These are phyloP conservation scores for Kwoniella sp. DNA, from an alignment of 768 basidiomycete species.

Conservation along the genomic window DNA sequence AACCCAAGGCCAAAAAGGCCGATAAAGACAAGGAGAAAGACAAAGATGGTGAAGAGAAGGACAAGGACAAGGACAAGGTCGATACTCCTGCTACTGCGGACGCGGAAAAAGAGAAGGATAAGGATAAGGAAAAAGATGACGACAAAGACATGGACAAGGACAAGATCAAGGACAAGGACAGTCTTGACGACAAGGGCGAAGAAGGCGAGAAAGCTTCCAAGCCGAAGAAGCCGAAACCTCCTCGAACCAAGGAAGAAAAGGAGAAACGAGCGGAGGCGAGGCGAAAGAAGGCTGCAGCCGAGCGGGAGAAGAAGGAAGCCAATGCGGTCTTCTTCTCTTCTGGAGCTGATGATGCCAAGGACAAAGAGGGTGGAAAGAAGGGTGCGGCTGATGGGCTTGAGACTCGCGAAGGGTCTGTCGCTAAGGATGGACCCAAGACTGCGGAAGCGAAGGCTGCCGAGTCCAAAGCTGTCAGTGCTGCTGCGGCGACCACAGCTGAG, in stretches of 20 bases:
- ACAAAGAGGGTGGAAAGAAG: conserved; percentile 1
- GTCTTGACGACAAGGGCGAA: not conserved
- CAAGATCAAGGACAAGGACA: not conserved
- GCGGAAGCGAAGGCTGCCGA: not conserved
- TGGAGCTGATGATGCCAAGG: not conserved
- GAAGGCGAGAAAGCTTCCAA: conserved; percentile 3
- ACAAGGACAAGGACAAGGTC: not conserved
- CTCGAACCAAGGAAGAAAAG: conserved; percentile 24
- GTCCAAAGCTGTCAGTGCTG: not conserved
- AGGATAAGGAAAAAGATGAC: not conserved
- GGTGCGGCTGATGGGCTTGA: not conserved
- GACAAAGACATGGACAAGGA: not conserved
- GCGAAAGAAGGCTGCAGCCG: conserved; percentile 14
- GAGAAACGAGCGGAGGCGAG: conserved; percentile 15
- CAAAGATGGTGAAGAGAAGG: not conserved
- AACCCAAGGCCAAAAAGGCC: not conserved
- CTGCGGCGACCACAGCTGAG: conserved; percentile 11
- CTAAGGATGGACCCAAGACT: not conserved
- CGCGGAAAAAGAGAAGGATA: not conserved
- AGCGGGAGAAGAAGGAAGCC: conserved; percentile 14
- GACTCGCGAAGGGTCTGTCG: not conserved
- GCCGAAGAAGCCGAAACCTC: conserved; percentile 21
- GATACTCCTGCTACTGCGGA: not conserved
- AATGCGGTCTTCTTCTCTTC: conserved; percentile 19
- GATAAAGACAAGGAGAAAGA: not conserved